Evolutionary conservation across 2,329 filamentous ascomycete genomes (phyloP).

Genomic region (Cladosporium sp.): DNA sequence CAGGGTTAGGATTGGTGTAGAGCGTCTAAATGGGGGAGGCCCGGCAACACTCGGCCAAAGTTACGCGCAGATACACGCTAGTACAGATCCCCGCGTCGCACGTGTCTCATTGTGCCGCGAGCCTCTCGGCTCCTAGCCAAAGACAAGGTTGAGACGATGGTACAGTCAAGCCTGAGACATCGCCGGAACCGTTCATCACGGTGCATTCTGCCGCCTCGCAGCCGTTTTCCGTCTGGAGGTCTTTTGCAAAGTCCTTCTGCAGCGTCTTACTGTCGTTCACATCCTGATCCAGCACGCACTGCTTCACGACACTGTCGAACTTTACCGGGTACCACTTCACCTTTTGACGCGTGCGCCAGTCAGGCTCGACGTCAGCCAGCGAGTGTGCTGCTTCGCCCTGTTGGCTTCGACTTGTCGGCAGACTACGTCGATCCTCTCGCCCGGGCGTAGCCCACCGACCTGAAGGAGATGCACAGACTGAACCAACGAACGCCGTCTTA

Average conservation of each 20-base stretch:
- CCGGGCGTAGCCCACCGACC: too few relatives aligned
- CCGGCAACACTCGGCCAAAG: background rate
- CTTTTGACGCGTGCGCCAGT: conserved; percentile 5
- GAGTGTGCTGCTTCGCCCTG: background rate
- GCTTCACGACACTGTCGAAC: background rate
- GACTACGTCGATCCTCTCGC: too few relatives aligned
- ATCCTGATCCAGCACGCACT: background rate
- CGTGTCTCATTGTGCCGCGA: background rate
- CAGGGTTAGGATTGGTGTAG: background rate
- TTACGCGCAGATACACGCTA: background rate
- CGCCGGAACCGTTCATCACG: background rate
- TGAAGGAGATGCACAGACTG: too few relatives aligned
- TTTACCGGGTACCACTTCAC: conserved; percentile 11
- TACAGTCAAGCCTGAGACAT: background rate
- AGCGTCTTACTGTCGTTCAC: background rate
- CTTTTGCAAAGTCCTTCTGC: background rate
- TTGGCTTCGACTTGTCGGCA: background rate
- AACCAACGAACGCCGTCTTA: too few relatives aligned
- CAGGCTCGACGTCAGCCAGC: conserved; percentile 5
- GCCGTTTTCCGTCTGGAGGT: background rate
- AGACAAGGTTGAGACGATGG: background rate
- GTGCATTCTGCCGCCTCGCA: background rate
- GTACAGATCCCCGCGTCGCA: background rate
- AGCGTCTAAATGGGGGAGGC: background rate
- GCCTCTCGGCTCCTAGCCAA: background rate